These are phyloP conservation scores for Dioszegia crocea DNA, from an alignment of 768 basidiomycete genomes.

Conservation along the genomic window DNA sequence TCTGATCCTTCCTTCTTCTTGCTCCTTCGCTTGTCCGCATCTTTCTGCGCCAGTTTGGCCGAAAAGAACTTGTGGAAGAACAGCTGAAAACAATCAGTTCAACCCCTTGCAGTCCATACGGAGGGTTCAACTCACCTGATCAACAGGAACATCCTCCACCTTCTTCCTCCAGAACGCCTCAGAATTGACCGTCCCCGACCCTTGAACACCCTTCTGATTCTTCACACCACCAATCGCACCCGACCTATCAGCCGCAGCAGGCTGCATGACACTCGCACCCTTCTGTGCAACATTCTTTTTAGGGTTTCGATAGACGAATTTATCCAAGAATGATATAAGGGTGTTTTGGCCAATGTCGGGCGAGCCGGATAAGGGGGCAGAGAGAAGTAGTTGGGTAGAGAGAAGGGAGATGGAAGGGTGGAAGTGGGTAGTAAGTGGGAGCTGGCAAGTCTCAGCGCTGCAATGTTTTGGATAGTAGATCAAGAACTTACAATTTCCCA, in stretches of 20 bases:
- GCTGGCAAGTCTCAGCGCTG: conserved; percentile 52
- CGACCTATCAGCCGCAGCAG: conserved; percentile 70
- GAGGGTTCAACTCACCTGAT: conserved; percentile 61
- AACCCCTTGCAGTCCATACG: background rate
- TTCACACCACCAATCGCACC: conserved; percentile 51
- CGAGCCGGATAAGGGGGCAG: conserved; percentile 70
- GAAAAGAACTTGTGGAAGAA: conserved; percentile 91
- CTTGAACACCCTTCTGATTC: conserved; percentile 63
- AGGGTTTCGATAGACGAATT: conserved; percentile 95
- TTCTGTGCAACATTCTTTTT: conserved; percentile 66
- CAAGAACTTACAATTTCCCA: conserved; percentile 76
- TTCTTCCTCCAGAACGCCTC: conserved; percentile 67
- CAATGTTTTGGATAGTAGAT: background rate
- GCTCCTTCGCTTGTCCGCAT: conserved; percentile 41
- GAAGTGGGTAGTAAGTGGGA: conserved; percentile 75
- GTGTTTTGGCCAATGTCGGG: conserved; percentile 90
- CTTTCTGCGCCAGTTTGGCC: conserved; percentile 60
- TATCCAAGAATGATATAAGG: conserved; percentile 88
- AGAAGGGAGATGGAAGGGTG: conserved; percentile 87
- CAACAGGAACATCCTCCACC: conserved; percentile 71
- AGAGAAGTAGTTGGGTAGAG: conserved; percentile 71
- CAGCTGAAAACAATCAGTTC: conserved; percentile 55
- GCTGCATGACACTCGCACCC: conserved; percentile 93
- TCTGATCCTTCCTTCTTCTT: conserved; percentile 18
- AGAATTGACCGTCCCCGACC: conserved; percentile 62